Base-by-base conservation (phyloP, 2,329 filamentous ascomycete species). In the Stylonectria norvegica region DNA sequence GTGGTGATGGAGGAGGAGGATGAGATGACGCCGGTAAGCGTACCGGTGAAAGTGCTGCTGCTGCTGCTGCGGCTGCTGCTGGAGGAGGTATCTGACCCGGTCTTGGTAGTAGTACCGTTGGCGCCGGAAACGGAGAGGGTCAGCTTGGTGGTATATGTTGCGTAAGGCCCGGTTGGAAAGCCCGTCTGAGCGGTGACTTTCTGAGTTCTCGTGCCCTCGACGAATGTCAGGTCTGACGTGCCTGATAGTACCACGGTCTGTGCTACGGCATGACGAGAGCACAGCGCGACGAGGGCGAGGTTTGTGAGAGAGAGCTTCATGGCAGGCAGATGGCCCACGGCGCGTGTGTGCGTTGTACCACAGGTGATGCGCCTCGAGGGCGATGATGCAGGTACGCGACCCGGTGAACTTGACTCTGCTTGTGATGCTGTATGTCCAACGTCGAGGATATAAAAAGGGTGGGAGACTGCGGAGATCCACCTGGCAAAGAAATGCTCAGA, bases 11-110 rank as follows among this genome's bases (percentile, higher is more conserved):
- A 50, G n/a, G n/a, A n/a, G n/a, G n/a, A n/a, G n/a, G n/a, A n/a
- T n/a, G n/a, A n/a, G n/a, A n/a, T n/a, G n/a, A n/a, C n/a, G 7
- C 51, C 48, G n/a, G 57, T 55, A 9, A 48, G 49, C 10, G 58
- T 53, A 9, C 69, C 68, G 30, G 66, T 60, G 53, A 77, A 74
- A n/a, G 66, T 57, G 9, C 65, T 67, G 8, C 15, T 32, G 9
- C 14, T 30, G 27, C 6, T 5, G 2, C 70, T 68, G 9, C 73
- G 67, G 34, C 65, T 18, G 20, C 37, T 39, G 9, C 48, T 41
- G n/a, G n/a, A n/a, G n/a, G n/a, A n/a, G n/a, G n/a, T n/a, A n/a
- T n/a, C n/a, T n/a, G n/a, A n/a, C n/a, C n/a, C n/a, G n/a, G n/a
- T n/a, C n/a, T n/a, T n/a, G 5, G 8, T 25, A 4, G n/a, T 23